Conservation (phyloP, 1,284 basidiomycete genomes). For the Ceratobasidium sp. region DNA sequence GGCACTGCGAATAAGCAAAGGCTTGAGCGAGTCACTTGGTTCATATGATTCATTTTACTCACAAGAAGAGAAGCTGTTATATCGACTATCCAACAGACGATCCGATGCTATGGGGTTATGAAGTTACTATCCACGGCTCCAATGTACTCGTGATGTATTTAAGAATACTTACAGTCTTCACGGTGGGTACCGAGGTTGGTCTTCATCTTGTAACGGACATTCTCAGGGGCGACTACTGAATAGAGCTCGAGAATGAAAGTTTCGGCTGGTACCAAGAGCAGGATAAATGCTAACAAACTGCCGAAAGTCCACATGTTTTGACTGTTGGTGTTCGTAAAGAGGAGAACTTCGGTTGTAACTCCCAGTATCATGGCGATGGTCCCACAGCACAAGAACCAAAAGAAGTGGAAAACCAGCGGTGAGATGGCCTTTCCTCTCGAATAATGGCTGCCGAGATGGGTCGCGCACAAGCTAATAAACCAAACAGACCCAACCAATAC, state of each 20-base stretch:
- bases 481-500: conserved; percentile 28
- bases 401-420: conserved; percentile 21
- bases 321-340: conserved; percentile 19
- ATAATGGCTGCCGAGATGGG: conserved; percentile 2
- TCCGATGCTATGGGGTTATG: neutral
- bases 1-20: too few species aligned
- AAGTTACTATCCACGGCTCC: neutral
- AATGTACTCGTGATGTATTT: neutral
- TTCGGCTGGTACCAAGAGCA: conserved; percentile 26
- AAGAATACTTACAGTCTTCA: neutral
- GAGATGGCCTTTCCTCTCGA: neutral
- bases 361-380: conserved; percentile 7
- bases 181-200: conserved; percentile 14
- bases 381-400: conserved; percentile 28
- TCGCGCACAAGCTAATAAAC: conserved; percentile 18
- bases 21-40: too few species aligned
- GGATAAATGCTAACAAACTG: conserved; percentile 19
- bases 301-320: conserved; percentile 35
- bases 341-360: conserved; percentile 17
- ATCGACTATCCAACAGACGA: neutral
- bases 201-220: neutral
- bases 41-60: neutral
- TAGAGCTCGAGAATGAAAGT: conserved; percentile 23
- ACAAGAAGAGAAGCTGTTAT: neutral
- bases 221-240: conserved; percentile 2